Base-by-base conservation (phyloP, 371 early-diverging fungal species). In the Modicella reniformis region DNA sequence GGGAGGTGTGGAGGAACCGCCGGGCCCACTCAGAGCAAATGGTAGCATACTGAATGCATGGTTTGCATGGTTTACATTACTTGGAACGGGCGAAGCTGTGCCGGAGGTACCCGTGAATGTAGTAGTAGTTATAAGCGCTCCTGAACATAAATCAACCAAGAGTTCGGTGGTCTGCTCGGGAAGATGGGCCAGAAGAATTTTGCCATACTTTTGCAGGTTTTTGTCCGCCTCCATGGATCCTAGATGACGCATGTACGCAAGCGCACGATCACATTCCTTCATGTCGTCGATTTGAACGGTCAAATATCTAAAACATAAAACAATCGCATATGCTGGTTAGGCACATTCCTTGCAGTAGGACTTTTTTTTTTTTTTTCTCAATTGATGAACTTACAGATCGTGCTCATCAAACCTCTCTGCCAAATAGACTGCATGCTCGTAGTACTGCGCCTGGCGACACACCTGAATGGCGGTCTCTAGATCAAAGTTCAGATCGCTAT, bases 401-500 rank as follows among this genome's bases (percentile, higher is more conserved):
- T 94, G 92, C 65, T 92, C 90, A 13, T 88, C 82, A 71, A 91
- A 95, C 72, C 90, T 91, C 67, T 91, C 88, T 1, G 96, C 94
- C 37, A 98, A 77, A 65, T 90, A 91, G 6, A 95, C 86, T 13
- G 96, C 97, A 64, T 95, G 96, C 19, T 93, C 90, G 68, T 86
- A 90, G 76, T 94, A 96, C 0, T 95, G 94, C 8, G 94, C 95
- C 67, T 92, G 92, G n/a, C 95, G 86, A 73, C 96, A 95, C 6
- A 96, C 97, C 47, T 87, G 87, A 55, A 97, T 95, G 30, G 96
- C 98, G 0, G 95, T 96, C 67, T 96, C 95, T 17, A 95, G 84
- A 70, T 98, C 98, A 82, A 95, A 97, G 61, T 84, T 87, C 49
- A 88, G 80, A 34, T 92, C 89, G 17, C 86, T 85, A 58, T 89